Evolutionary conservation across 1,284 basidiomycete species (phyloP).

Genomic region (Leccinum pachyderme): DNA sequence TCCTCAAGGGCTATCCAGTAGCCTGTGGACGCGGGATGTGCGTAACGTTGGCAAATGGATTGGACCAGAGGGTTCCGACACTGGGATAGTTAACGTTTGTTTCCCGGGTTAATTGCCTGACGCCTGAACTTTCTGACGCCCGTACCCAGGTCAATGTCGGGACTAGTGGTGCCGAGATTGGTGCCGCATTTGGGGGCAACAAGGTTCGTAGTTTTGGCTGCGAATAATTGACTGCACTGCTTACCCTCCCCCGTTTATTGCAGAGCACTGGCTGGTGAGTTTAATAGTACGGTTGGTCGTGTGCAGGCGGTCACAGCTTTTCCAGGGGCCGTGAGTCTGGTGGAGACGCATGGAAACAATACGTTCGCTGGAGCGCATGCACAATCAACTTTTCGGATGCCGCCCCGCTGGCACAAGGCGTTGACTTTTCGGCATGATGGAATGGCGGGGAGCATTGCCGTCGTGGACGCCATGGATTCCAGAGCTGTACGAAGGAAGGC

Average conservation of each 20-base stretch:
- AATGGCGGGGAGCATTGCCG: slow-evolving; percentile 3
- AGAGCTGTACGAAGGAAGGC: slow-evolving; percentile 12
- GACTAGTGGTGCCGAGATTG: slow-evolving; percentile 93
- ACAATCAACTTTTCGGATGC: slow-evolving; percentile 92
- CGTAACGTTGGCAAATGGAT: slow-evolving; percentile 87
- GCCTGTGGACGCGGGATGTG: slow-evolving; percentile 86
- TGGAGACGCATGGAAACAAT: slow-evolving; percentile 96
- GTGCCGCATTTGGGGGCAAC: slow-evolving; percentile 90
- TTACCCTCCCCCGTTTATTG: slow-evolving; percentile 10
- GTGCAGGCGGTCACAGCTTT: slow-evolving; percentile 15
- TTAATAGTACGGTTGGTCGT: neutral
- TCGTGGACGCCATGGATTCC: neutral
- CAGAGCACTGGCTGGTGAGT: slow-evolving; percentile 81
- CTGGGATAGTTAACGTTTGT: slow-evolving; percentile 80
- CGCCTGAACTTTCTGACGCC: slow-evolving; percentile 7
- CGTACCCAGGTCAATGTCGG: slow-evolving; percentile 78
- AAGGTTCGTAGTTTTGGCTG: slow-evolving; percentile 52
- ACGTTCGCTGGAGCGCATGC: slow-evolving; percentile 84
- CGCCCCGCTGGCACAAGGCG: slow-evolving; percentile 89
- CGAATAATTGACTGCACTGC: slow-evolving; percentile 12
- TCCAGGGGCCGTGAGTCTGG: slow-evolving; percentile 93
- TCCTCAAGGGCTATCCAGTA: slow-evolving; percentile 86
- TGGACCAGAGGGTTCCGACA: slow-evolving; percentile 83
- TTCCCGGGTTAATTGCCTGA: slow-evolving; percentile 9
- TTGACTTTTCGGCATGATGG: slow-evolving; percentile 64